Evolutionary conservation across 768 basidiomycete species (phyloP).

Genomic region (Kondoa subrosea): DNA sequence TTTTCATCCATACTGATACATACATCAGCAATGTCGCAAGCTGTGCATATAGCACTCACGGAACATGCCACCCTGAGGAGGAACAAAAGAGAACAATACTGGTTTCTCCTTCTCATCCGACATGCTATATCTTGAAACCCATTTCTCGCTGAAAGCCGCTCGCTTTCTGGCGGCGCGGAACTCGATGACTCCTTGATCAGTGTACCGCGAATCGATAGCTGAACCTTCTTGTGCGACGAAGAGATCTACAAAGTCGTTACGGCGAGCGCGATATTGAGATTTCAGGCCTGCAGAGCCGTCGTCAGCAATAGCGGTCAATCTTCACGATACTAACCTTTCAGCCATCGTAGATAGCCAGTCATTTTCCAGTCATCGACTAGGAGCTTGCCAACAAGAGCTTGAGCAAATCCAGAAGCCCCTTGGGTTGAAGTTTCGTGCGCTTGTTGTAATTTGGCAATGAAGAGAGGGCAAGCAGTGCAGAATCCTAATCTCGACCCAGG

Average conservation of each 20-base stretch:
- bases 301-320: not conserved
- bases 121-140: constrained; percentile 10
- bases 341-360: constrained; percentile 60
- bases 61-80: constrained; percentile 73
- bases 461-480: constrained; percentile 58
- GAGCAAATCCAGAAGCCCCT: constrained; percentile 53
- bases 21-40: not conserved
- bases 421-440: constrained; percentile 53
- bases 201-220: not conserved
- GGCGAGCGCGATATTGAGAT: constrained; percentile 5
- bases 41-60: not conserved
- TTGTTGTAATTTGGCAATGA: constrained; percentile 58
- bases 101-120: not conserved
- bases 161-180: not conserved
- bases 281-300: not conserved
- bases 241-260: constrained; percentile 5
- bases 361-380: constrained; percentile 48
- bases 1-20: constrained; percentile 39
- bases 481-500: constrained; percentile 59
- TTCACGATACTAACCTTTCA: constrained; percentile 38
- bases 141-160: constrained; percentile 12
- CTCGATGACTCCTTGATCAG: not conserved
- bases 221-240: constrained; percentile 2
- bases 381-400: constrained; percentile 47
- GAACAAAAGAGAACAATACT: constrained; percentile 40